Conservation (phyloP, 306 rosid species). For the Glycine latifolia region DNA sequence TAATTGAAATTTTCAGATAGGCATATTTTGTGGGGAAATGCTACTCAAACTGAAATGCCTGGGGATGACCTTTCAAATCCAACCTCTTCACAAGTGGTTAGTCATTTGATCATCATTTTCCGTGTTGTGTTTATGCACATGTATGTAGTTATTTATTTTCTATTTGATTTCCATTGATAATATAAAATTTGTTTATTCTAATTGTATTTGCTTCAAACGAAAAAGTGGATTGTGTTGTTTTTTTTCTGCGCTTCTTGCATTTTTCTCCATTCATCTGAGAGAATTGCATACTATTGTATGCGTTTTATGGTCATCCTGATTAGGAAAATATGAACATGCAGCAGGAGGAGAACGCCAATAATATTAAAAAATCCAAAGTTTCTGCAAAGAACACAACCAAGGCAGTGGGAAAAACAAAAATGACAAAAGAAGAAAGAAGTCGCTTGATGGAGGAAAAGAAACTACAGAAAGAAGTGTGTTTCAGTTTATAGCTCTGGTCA, state of each 20-base stretch:
- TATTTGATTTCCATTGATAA: neutral
- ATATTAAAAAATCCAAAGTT: slow-evolving; percentile 48
- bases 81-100: slow-evolving; percentile 52
- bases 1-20: slow-evolving; percentile 28
- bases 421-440: slow-evolving; percentile 76
- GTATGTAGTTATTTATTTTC: slow-evolving; percentile 2
- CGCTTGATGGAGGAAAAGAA: slow-evolving; percentile 85
- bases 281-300: slow-evolving; percentile 26
- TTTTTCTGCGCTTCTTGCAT: slow-evolving; percentile 1
- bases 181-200: neutral
- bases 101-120: slow-evolving; percentile 48
- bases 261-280: slow-evolving; percentile 6
- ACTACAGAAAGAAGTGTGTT: slow-evolving; percentile 69
- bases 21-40: slow-evolving; percentile 50
- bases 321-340: slow-evolving; percentile 55
- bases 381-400: slow-evolving; percentile 48
- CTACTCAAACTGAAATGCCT: slow-evolving; percentile 42
- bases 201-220: slow-evolving; percentile 23
- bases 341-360: slow-evolving; percentile 51
- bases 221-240: neutral
- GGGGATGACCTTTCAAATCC: slow-evolving; percentile 48
- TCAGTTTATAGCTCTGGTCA: slow-evolving; percentile 33
- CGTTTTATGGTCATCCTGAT: slow-evolving; percentile 53
- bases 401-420: slow-evolving; percentile 61
- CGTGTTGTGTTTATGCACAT: slow-evolving; percentile 9